Percentiles rank a stretch among this genome's conserved stretches.
Conservation (phyloP, 1,284 basidiomycete species). For the Ganoderma boninense region DNA sequence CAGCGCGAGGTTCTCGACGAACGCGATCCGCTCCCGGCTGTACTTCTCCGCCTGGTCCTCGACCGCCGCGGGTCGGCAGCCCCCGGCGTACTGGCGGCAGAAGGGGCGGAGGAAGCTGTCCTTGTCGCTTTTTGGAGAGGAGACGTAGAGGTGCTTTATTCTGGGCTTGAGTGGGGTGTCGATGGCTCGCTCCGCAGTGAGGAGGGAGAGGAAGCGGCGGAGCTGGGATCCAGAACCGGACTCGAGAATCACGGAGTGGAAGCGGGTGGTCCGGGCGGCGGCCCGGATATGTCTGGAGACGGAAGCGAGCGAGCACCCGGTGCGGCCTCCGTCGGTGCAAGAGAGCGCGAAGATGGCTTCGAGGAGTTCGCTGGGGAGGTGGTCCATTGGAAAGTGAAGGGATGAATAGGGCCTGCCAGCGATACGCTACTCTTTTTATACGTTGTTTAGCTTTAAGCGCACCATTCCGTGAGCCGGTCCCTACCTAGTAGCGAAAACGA, state of each 20-base stretch:
- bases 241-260: slow-evolving; percentile 9
- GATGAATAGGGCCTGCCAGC: not conserved
- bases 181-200: slow-evolving; percentile 1
- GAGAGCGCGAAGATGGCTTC: slow-evolving; percentile 12
- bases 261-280: slow-evolving; percentile 5
- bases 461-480: not conserved
- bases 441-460: not conserved
- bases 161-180: not conserved
- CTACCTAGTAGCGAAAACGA: not conserved
- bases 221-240: slow-evolving; percentile 1
- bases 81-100: not conserved
- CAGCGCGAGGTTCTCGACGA: slow-evolving; percentile 2
- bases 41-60: not conserved
- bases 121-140: not conserved
- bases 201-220: not conserved
- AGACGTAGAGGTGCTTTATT: slow-evolving; percentile 11
- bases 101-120: slow-evolving; percentile 1
- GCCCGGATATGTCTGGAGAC: slow-evolving; percentile 10
- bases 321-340: slow-evolving; percentile 18
- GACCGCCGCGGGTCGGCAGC: not conserved
- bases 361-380: slow-evolving; percentile 4
- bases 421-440: not conserved
- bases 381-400: slow-evolving; percentile 2
- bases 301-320: slow-evolving; percentile 7
- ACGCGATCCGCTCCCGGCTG: slow-evolving; percentile 5